Conservation (phyloP, 345 rosid genomes). For the Schrenkiella parvula region DNA sequence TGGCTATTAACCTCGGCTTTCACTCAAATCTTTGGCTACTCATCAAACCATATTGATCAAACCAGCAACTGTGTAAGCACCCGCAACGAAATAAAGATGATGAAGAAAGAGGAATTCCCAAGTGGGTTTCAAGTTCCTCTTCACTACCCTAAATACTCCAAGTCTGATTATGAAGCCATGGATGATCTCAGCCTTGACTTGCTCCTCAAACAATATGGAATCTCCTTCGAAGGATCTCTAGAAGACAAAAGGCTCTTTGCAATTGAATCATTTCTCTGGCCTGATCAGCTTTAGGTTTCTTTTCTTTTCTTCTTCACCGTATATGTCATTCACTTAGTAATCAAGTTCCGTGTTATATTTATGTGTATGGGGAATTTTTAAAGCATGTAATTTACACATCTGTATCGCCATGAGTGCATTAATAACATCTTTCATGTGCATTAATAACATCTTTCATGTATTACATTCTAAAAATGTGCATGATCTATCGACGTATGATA, state of each 20-base stretch:
- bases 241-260: conserved; percentile 50
- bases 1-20: conserved; percentile 32
- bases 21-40: conserved; percentile 34
- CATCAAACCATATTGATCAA: conserved; percentile 4
- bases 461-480: neutral
- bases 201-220: conserved; percentile 52
- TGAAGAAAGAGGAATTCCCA: conserved; percentile 33
- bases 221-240: conserved; percentile 37
- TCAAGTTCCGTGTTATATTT: neutral
- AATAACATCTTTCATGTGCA: neutral
- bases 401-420: conserved; percentile 1
- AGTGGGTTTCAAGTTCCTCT: conserved; percentile 54
- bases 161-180: conserved; percentile 53
- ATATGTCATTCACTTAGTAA: neutral
- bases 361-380: conserved; percentile 7
- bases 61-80: neutral
- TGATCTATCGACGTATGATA: neutral
- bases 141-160: conserved; percentile 49
- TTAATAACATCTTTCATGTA: neutral
- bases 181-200: conserved; percentile 47
- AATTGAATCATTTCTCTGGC: conserved; percentile 52
- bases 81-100: conserved; percentile 3
- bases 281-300: conserved; percentile 36
- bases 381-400: neutral
- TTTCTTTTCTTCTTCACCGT: neutral